A percentile compares a stretch with the other conserved stretches of the same genome.
Conservation (phyloP, 2,329 filamentous ascomycete genomes). For the Alternaria brassicae region DNA sequence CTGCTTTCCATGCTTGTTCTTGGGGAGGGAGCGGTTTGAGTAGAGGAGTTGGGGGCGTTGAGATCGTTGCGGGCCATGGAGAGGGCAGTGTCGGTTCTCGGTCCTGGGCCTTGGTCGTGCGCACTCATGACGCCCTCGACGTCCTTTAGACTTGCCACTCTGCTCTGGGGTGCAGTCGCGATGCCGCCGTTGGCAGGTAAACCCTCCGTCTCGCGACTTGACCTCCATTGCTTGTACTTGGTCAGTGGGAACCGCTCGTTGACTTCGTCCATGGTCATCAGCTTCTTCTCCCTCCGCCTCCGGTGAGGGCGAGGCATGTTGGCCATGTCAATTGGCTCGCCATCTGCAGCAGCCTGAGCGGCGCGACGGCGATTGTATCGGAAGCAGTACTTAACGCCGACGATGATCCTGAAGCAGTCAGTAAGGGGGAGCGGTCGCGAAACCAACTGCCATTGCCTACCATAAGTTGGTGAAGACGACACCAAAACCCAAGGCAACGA, state of each 20-base stretch:
- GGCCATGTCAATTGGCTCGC: constrained; percentile 84
- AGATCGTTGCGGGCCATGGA: constrained; percentile 56
- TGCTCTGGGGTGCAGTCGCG: constrained; percentile 70
- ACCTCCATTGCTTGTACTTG: constrained; percentile 97
- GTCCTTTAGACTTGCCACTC: constrained; percentile 75
- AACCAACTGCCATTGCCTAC: constrained; percentile 58
- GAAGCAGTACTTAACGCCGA: constrained; percentile 99
- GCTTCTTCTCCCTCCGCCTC: constrained; percentile 91
- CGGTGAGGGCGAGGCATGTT: constrained; percentile 85
- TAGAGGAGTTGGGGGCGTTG: constrained; percentile 49
- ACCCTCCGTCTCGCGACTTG: constrained; percentile 80
- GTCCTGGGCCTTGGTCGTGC: constrained; percentile 42
- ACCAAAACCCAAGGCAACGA: constrained; percentile 94
- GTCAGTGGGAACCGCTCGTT: constrained; percentile 95
- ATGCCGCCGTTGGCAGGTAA: constrained; percentile 86
- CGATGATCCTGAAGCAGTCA: constrained; percentile 81
- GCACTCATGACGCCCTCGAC: constrained; percentile 57
- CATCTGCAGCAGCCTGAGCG: constrained; percentile 73
- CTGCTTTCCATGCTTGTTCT: constrained; percentile 34
- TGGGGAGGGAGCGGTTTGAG: constrained; percentile 30
- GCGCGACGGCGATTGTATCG: constrained; percentile 95
- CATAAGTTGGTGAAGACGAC: constrained; percentile 99
- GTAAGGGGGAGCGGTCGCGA: constrained; percentile 8
- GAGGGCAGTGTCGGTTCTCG: constrained; percentile 48
- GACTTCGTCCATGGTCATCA: constrained; percentile 99